phyloP scores from a whole-genome alignment of 768 basidiomycete genomes.

The Kwoniella dejecticola region DNA sequence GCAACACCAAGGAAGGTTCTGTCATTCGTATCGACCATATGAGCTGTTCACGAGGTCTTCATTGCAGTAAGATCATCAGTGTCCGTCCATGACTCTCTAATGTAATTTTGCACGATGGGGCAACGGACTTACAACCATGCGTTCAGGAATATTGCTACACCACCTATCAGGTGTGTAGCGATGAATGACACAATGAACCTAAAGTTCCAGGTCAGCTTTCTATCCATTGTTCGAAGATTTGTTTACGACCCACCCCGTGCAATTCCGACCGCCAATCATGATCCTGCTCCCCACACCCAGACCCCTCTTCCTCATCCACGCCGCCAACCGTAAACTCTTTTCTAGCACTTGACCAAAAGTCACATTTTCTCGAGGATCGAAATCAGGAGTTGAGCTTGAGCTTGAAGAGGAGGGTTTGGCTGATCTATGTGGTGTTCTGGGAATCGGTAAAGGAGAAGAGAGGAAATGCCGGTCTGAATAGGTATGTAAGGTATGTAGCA shows the following conservation, averaged over 20 bases:
- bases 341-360: slow-evolving; percentile 35
- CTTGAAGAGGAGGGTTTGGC: background rate
- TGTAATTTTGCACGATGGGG: background rate
- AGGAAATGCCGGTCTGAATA: slow-evolving; percentile 41
- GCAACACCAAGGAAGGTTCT: slow-evolving; percentile 32
- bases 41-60: slow-evolving; percentile 22
- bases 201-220: too few relatives aligned
- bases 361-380: slow-evolving; percentile 23
- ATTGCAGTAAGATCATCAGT: background rate
- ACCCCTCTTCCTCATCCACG: slow-evolving; percentile 39
- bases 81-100: background rate
- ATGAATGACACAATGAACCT: slow-evolving; percentile 44
- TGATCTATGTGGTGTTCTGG: background rate
- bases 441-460: slow-evolving; percentile 26
- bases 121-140: slow-evolving; percentile 51
- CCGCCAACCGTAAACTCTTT: slow-evolving; percentile 25
- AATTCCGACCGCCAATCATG: slow-evolving; percentile 45
- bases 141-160: slow-evolving; percentile 40
- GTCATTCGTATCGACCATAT: slow-evolving; percentile 25
- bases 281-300: slow-evolving; percentile 40
- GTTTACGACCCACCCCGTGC: slow-evolving; percentile 41
- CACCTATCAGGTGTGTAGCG: slow-evolving; percentile 47
- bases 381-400: background rate
- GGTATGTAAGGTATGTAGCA: slow-evolving; percentile 22
- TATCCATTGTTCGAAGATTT: too few relatives aligned